Conservation (phyloP, 495 filamentous ascomycete genomes). For the Hypomontagnella monticulosa region DNA sequence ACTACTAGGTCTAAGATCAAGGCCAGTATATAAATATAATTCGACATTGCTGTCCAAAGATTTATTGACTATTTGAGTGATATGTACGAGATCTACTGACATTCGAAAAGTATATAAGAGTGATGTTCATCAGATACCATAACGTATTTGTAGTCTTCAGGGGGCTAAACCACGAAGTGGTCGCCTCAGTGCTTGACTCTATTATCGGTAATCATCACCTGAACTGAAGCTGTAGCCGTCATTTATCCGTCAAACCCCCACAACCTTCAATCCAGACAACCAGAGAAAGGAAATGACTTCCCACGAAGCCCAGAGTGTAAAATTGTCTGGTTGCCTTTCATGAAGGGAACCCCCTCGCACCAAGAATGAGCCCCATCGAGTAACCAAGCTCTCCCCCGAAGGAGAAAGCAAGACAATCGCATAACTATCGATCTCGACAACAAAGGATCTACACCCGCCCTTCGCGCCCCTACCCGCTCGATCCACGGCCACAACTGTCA, state of each 20-base stretch:
- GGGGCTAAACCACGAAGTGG: constrained; percentile 62
- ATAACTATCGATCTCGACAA: constrained; percentile 98
- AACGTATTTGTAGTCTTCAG: constrained; percentile 78
- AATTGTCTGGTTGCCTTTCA: constrained; percentile 27
- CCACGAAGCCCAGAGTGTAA: constrained; percentile 59
- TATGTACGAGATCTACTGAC: constrained; percentile 45
- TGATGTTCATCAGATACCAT: constrained; percentile 90
- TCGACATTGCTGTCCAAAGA: constrained; percentile 3
- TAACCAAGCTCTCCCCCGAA: constrained; percentile 73
- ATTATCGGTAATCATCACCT: constrained; percentile 95
- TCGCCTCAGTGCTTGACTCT: constrained; percentile 99
- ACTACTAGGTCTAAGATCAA: constrained; percentile 4
- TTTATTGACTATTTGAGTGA: constrained; percentile 65
- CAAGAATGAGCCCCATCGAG: constrained; percentile 99
- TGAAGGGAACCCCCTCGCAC: constrained; percentile 79
- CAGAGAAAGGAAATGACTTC: constrained; percentile 50
- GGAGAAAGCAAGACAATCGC: constrained; percentile 81
- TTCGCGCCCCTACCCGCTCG: constrained; percentile 47
- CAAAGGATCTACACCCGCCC: constrained; percentile 61
- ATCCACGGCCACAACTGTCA: constrained; percentile 50
- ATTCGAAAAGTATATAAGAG: not conserved
- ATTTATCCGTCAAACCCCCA: constrained; percentile 67
- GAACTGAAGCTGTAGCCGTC: constrained; percentile 60
- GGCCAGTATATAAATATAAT: constrained; percentile 17
- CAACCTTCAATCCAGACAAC: constrained; percentile 51